Conservation (phyloP, 495 filamentous ascomycete genomes). For the Elasticomyces elasticus region DNA sequence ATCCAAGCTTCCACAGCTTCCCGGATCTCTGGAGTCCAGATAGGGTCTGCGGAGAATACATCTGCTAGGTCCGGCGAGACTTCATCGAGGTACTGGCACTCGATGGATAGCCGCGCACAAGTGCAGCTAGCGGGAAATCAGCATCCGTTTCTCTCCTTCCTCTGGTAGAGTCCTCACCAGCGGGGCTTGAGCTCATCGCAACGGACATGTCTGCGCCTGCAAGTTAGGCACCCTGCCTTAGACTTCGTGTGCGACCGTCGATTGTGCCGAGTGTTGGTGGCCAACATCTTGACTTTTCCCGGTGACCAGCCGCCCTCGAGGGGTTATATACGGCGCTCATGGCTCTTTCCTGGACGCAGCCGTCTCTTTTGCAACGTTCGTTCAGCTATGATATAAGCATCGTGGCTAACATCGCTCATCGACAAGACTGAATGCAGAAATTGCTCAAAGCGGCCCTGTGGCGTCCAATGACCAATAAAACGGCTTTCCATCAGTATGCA, state of each 20-base stretch:
- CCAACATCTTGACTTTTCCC: no score
- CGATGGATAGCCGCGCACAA: not conserved
- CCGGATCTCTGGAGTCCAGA: not conserved
- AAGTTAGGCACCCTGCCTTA: not conserved
- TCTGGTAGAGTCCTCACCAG: not conserved
- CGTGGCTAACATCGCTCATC: no score
- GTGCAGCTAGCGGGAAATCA: not conserved
- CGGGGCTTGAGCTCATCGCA: not conserved
- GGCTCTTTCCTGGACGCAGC: no score
- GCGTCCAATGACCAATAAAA: no score
- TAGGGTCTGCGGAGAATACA: not conserved
- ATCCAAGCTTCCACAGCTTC: not conserved
- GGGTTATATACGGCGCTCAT: no score
- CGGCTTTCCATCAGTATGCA: no score
- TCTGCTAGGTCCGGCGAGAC: not conserved
- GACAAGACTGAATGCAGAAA: no score
- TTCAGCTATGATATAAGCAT: no score
- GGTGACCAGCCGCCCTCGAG: no score
- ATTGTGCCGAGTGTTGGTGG: not conserved
- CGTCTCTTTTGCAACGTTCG: no score
- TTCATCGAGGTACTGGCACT: not conserved
- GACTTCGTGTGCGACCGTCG: not conserved
- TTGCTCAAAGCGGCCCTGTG: no score
- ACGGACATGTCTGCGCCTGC: not conserved
- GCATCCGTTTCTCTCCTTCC: not conserved